Evolutionary conservation across 2,329 filamentous ascomycete species (phyloP), one percentile per base, ranked within the genome.

Genomic region (Apiospora aurea): DNA sequence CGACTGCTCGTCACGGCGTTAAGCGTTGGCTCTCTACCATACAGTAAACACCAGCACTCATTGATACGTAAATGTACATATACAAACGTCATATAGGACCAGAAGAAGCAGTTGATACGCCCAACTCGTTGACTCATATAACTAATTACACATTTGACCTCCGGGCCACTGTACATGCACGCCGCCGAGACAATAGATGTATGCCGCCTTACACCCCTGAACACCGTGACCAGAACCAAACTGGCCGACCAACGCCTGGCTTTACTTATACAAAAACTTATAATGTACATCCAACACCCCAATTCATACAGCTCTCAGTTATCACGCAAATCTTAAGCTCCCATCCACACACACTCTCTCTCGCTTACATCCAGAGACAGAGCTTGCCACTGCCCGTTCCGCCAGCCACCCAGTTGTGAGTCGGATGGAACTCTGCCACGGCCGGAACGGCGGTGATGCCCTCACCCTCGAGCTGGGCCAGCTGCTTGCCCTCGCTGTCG

Each of bases 391-490:
- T 97, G 0, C 93, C 94, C 0, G 93, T 98, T 0, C 95, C 96
- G 2, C 93, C 96, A 0, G 93, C 95, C 47, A 99, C 92, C 96
- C 96, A 99, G 79, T 98, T 93, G 81, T 90, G 86, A 0, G 89
- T 93, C 0, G 94, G 93, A 81, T 99, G 96, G 77, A 98, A 96
- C 69, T 95, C 93, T 0, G 95, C 93, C 0, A 97, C 96, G 0
- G 96, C 94, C 2, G 96, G 96, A 4, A 99, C 96, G 8, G 96
- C 96, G 0, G 95, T 97, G 76, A 99, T 97, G 0, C 93, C 94
- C 0, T 97, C 94, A 0, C 95, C 94, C 1, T 92, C 94, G 0
- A 97, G 82, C 81, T 98, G 96, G 0, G 94, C 96, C 4, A 99
- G 84, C 80, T 98, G 96, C 77, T 94, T 92, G 0, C 96, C 96